Base-by-base conservation (phyloP, 2,329 filamentous ascomycete species). In the Hypoxylon sp. region DNA sequence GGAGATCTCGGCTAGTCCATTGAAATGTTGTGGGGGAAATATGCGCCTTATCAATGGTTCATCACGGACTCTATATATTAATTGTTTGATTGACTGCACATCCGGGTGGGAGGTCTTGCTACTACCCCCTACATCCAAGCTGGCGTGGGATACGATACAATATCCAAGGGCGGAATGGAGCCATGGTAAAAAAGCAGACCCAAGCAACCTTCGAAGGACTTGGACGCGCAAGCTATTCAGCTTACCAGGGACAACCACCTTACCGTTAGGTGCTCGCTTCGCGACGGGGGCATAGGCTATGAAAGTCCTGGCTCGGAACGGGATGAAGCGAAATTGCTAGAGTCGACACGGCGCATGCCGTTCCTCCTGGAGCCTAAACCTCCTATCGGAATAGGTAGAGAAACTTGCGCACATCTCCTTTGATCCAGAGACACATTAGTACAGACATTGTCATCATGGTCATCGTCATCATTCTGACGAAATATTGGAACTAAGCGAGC, bases 1-100 rank as follows among this genome's bases (percentile, higher is more conserved):
- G 62, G 57, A 65, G 70, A 69, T 73, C 71, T 72, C 70, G 70
- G 63, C 66, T 65, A 53, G 65, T 69, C 66, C 31, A 67, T 67
- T 44, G 33, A 66, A 22, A 54, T 59, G 54, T 48, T 71, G 66
- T 71, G 69, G 71, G 71, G 71, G 69, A 67, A 67, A 54, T 67
- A 55, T 67, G 54, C 52, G 50, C 22, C 69, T 64, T 73, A 67
- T 73, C 66, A 71, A 60, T 71, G 69, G 63, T 67, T 68, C 58
- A 33, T 60, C 55, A 65, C 60, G n/a, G 33, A 65, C 51, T 61
- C 24, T 29, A 63, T 35, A 67, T 69, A 69, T 69, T 70, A 69
- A 63, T 31, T 63, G 33, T 62, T 64, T 62, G 48, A 67, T 66
- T 69, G 48, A 65, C 51, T 64, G 31, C 51, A 53, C 54, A 59